Percentiles rank a stretch among this genome's conserved stretches.
Evolutionary conservation across 768 basidiomycete genomes (phyloP).

Genomic region (Xerocomellus amylosporus): DNA sequence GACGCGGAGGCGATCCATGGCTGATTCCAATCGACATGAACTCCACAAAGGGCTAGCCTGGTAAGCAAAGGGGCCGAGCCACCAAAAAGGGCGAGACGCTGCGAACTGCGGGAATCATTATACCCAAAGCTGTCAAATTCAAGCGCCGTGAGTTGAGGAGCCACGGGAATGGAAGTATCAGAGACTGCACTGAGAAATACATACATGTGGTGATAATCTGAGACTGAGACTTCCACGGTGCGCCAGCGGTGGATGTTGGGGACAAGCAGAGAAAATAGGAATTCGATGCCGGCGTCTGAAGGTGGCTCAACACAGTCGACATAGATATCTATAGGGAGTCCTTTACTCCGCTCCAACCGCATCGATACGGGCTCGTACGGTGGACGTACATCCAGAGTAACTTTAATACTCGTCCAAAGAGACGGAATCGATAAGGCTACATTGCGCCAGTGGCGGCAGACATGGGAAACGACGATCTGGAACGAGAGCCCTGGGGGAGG

Average conservation of each 20-base stretch:
- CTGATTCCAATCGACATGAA: slow-evolving; percentile 65
- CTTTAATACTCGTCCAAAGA: slow-evolving; percentile 50
- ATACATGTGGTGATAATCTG: slow-evolving; percentile 47
- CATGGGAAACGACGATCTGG: slow-evolving; percentile 37
- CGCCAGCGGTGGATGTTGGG: slow-evolving; percentile 58
- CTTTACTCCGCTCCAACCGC: slow-evolving; percentile 54
- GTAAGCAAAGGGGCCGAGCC: slow-evolving; percentile 51
- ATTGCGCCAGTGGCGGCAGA: slow-evolving; percentile 56
- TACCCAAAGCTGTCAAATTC: slow-evolving; percentile 23
- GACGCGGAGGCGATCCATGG: slow-evolving; percentile 30
- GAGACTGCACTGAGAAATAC: slow-evolving; percentile 43
- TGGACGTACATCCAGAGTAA: slow-evolving; percentile 28
- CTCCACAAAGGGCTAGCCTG: slow-evolving; percentile 57
- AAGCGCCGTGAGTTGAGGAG: slow-evolving; percentile 53
- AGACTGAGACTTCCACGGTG: slow-evolving; percentile 44
- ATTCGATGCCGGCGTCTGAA: slow-evolving; percentile 19
- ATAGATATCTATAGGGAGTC: slow-evolving; percentile 50
- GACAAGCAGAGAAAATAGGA: slow-evolving; percentile 38
- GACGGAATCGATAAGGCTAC: slow-evolving; percentile 50
- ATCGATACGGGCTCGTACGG: slow-evolving; percentile 43
- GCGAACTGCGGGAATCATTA: slow-evolving; percentile 25
- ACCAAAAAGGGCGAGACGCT: slow-evolving; percentile 49
- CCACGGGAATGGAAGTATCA: slow-evolving; percentile 36
- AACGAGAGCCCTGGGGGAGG: slow-evolving; percentile 32
- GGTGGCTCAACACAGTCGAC: slow-evolving; percentile 40